Evolutionary conservation across 1,284 basidiomycete species (phyloP).

Genomic region (Rhodotorula sp.): DNA sequence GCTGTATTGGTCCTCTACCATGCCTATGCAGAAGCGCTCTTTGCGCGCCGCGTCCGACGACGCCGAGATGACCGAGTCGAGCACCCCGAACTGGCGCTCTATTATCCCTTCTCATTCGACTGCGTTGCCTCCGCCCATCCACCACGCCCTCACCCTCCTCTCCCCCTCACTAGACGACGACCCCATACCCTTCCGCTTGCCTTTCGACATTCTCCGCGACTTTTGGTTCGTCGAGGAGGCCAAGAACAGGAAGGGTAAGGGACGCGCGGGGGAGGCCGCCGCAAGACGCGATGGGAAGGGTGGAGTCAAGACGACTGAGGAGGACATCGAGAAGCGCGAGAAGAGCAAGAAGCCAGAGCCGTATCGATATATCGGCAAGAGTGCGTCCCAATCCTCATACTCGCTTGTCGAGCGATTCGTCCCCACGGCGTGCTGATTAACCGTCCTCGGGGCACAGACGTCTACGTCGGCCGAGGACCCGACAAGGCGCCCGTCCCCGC

Average conservation of each 20-base stretch:
- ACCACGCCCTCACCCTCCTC: conserved; percentile 20
- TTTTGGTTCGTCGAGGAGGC: conserved; percentile 43
- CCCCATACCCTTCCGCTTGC: conserved; percentile 45
- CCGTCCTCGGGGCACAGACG: conserved; percentile 18
- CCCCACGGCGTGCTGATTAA: conserved; percentile 8
- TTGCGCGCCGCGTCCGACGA: too few species aligned
- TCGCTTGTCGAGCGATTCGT: neutral
- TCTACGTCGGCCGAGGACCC: conserved; percentile 25
- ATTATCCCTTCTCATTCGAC: neutral
- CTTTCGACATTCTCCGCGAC: conserved; percentile 50
- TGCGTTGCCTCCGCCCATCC: conserved; percentile 16
- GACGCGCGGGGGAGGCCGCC: conserved; percentile 37
- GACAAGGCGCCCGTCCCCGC: conserved; percentile 36
- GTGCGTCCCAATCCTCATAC: conserved; percentile 47
- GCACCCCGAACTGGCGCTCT: conserved; percentile 12
- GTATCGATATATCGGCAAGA: conserved; percentile 48
- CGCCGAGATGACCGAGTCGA: neutral
- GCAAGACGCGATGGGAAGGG: conserved; percentile 6
- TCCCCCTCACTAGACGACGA: conserved; percentile 13
- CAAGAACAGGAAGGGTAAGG: conserved; percentile 36
- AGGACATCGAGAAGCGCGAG: conserved; percentile 19
- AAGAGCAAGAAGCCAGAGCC: conserved; percentile 45
- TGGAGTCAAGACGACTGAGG: conserved; percentile 8
- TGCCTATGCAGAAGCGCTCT: conserved; percentile 1
- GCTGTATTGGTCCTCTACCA: conserved; percentile 18